Conservation (phyloP, 768 basidiomycete species). For the Nidularia pulvinata region DNA sequence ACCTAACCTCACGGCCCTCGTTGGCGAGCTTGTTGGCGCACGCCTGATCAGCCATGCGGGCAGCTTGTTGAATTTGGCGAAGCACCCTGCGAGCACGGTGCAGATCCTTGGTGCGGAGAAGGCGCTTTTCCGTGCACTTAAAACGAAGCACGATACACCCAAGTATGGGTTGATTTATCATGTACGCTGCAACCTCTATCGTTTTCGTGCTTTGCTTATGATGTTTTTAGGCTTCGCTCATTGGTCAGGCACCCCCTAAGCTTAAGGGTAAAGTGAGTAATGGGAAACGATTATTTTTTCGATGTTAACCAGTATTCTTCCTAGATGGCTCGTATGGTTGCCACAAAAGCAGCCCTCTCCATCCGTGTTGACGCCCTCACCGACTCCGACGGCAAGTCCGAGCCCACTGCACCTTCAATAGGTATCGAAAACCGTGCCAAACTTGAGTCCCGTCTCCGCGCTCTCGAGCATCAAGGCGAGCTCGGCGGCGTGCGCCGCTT, state of each 20-base stretch:
- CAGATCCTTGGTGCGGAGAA: slow-evolving; percentile 99
- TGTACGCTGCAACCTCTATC: slow-evolving; percentile 40
- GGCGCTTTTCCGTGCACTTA: slow-evolving; percentile 95
- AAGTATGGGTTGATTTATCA: slow-evolving; percentile 99
- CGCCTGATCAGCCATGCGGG: slow-evolving; percentile 95
- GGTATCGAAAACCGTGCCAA: slow-evolving; percentile 94
- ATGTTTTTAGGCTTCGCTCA: slow-evolving; percentile 75
- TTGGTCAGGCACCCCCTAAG: slow-evolving; percentile 97
- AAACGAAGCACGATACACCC: slow-evolving; percentile 99
- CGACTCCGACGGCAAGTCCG: slow-evolving; percentile 89
- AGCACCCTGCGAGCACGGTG: slow-evolving; percentile 98
- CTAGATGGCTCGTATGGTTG: slow-evolving; percentile 99
- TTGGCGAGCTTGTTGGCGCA: slow-evolving; percentile 93
- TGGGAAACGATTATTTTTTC: neutral
- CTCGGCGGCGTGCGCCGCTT: slow-evolving; percentile 70
- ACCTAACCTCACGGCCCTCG: slow-evolving; percentile 91
- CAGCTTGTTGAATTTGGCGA: slow-evolving; percentile 91
- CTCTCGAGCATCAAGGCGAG: slow-evolving; percentile 84
- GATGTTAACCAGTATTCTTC: neutral
- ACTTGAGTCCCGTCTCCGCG: slow-evolving; percentile 91
- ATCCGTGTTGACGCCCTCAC: slow-evolving; percentile 98
- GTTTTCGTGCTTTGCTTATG: slow-evolving; percentile 1
- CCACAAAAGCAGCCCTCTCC: slow-evolving; percentile 96
- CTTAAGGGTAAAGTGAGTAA: slow-evolving; percentile 88
- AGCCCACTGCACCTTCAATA: slow-evolving; percentile 77